Base-by-base conservation (phyloP, 2,329 filamentous ascomycete genomes). In the Cladophialophora chaetospira region DNA sequence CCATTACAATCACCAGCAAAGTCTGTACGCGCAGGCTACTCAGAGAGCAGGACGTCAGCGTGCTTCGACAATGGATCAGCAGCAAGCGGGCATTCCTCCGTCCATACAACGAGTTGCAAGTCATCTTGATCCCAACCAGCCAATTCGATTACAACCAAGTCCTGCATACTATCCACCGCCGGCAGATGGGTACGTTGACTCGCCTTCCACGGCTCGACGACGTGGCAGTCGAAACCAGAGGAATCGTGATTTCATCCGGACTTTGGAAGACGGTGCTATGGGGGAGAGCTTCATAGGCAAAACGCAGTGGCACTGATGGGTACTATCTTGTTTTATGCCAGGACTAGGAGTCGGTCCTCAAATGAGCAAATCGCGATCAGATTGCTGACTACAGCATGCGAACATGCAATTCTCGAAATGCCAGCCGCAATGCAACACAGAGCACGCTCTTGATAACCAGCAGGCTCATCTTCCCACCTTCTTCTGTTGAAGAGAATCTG, bases 161-260 rank as follows among this genome's bases (percentile, higher is more conserved):
- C 94, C 94, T 4, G 94, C 94, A 1, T 99, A 99, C 73, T 99
- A 97, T 67, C 94, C 94, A 9, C 94, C 94, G 17, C 89, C 93
- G 1, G 86, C 88, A 5, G 93, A 97, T 63, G 89, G 91, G 8
- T 86, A 90, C 66, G 81, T 84, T 6, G 83, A 89, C 59, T 82
- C 86, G 46, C 83, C 82, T 57, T 78, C 84, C 21, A 77, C 79
- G n/a, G 84, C 76, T 73, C 84, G 88, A 38, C 83, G 91, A 67
- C 83, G 92, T 70, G 88, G 89, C 42, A 93, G 90, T 69, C 82
- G 91, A 54, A 78, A 77, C 53, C 70, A 75, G 43, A 73, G 79
- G 55, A 81, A 92, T 68, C 82, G 91, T 38, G 93, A 97, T 70
- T 97, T 99, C 70, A 96, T 99, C 67, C 86, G 94, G 53, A 97